Base-by-base conservation (phyloP, 148 eudicot species). In the Amaranthus hypochondriacus region DNA sequence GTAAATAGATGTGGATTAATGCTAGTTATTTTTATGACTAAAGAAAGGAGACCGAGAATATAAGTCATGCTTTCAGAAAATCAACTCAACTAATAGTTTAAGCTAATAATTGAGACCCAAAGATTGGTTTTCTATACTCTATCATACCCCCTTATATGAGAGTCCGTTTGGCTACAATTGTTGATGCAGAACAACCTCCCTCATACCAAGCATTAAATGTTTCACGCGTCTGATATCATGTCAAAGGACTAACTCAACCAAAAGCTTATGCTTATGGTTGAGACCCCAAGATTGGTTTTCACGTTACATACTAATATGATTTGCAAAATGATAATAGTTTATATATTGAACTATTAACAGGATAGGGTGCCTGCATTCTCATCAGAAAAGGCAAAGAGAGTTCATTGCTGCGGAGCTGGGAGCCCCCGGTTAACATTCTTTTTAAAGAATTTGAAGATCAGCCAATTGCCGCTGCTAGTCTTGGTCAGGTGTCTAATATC, bases 381-480 rank as follows among this genome's bases (percentile, higher is more conserved):
- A 57, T 82, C 99, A 43, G 73, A 86, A 70, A 96, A 92, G 80
- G 90, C 96, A 21, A 21, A 96, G 81, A 81, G 82, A 73, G 11
- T 87, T 96, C 72, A 90, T 96, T 68, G 81, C 85, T 60, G 79
- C 77, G 72, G 97, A 96, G 77, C 84, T 96, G 74, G 97, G 97
- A 73, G 94, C 91, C 56, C 56, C 93, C 99, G 39, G 89, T 92
- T 43, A 81, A 87, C 39, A 47, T 89, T 48, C 83, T 96, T 4
- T 96, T 87, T 73, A 87, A 73, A 86, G 96, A 84, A 79, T 96
- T 96, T 83, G 97, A 96, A 87, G 99, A 96, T 21, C 85, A 68
- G 75, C 97, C 99, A 46, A 89, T 92, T 77, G 96, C 99, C 73
- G 97, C 99, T 64, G 99, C 99, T 84, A 96, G 99, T 83, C 97